Evolutionary conservation across 305 asterid species (phyloP).

Genomic region (Fraxinus baroniana): DNA sequence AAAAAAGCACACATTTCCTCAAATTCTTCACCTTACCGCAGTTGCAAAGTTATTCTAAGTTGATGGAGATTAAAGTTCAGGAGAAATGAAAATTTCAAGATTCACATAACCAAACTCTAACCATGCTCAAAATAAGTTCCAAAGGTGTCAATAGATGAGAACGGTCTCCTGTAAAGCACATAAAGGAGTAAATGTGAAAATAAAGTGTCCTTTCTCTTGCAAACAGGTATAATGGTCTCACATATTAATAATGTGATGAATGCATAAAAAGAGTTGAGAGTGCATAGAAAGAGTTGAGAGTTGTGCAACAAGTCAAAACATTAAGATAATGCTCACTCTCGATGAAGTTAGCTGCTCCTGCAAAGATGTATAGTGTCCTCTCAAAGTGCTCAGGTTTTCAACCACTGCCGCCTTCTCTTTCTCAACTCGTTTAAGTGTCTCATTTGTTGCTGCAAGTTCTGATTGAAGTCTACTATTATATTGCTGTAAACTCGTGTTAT

Average conservation of each 20-base stretch:
- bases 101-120: neutral
- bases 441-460: conserved; percentile 62
- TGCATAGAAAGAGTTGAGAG: neutral
- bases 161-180: neutral
- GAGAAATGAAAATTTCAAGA: neutral
- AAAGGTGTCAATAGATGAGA: neutral
- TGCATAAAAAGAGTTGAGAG: neutral
- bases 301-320: neutral
- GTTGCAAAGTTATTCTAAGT: neutral
- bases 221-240: neutral
- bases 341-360: conserved; percentile 83
- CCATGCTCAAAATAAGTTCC: neutral
- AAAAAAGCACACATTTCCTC: neutral
- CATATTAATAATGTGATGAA: neutral
- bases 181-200: neutral
- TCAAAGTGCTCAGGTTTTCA: conserved; percentile 78
- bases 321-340: conserved; percentile 44
- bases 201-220: neutral
- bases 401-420: conserved; percentile 76
- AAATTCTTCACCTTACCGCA: neutral
- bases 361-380: conserved; percentile 78
- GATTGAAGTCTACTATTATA: conserved; percentile 84
- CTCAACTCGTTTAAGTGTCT: conserved; percentile 74
- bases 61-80: neutral
- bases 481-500: conserved; percentile 81